These are phyloP conservation scores for Agastache rugosa DNA, from an alignment of 257 asterid species.

Conservation along the genomic window DNA sequence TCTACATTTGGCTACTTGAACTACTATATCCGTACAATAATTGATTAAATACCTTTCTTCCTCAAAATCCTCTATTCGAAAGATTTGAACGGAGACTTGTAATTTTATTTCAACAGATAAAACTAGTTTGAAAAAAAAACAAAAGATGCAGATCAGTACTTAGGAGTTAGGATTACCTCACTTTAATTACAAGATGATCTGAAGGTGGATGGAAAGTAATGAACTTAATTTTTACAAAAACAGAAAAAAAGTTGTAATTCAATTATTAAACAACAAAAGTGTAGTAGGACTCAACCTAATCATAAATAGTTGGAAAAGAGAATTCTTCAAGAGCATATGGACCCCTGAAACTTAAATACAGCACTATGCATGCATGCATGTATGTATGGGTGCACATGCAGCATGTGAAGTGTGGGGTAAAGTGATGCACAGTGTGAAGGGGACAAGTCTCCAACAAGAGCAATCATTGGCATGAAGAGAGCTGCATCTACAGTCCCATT, in stretches of 20 bases:
- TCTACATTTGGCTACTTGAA: too few species aligned
- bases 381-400: neutral
- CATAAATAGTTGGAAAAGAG: neutral
- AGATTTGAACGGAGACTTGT: too few species aligned
- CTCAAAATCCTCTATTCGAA: neutral
- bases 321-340: neutral
- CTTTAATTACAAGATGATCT: neutral
- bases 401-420: constrained; percentile 37
- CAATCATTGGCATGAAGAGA: constrained; percentile 53
- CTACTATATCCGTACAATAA: too few species aligned
- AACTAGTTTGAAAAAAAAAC: too few species aligned
- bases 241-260: neutral
- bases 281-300: neutral
- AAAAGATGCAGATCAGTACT: too few species aligned
- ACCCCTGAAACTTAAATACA: constrained; percentile 4
- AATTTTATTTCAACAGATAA: too few species aligned
- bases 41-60: neutral
- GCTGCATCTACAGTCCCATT: constrained; percentile 32
- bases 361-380: neutral
- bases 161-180: neutral
- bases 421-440: constrained; percentile 39
- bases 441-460: constrained; percentile 56
- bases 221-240: neutral
- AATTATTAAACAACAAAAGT: neutral
- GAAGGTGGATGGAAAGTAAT: neutral